Base-by-base conservation (phyloP, 129 eudicot genomes). In the Centrapalus pauciflorus region DNA sequence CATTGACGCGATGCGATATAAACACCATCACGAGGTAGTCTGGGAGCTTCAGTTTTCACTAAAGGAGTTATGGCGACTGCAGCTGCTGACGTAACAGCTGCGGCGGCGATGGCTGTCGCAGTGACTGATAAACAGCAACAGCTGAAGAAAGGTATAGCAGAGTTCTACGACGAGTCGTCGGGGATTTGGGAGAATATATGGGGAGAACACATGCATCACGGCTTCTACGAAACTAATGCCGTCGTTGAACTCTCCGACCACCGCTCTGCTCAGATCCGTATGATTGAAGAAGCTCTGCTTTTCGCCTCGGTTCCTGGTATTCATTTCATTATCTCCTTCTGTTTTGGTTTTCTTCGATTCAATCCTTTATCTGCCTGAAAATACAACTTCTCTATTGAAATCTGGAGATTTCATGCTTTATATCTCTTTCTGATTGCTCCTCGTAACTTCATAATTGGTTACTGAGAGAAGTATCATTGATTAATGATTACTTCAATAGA, bases 191-290 rank as follows among this genome's bases (percentile, higher is more conserved):
- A 91, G 82, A 75, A 85, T 41, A 83, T 91, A n/a, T 91, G 98
- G 98, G 98, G 98, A 29, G 96, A 91, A 67, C 98, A 88, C 71
- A 91, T 91, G 98, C 98, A 91, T 65, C 96, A 91, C 55, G 96
- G 96, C 0, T 91, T 34, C 62, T 91, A 88, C 60, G 83, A 85
- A 11, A 79, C 76, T 1, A 57, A 61, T 14, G 57, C 67, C 37
- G 72, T 61, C 20, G 90, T 82, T 1, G 73, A 88, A 5, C 68
- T 91, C 41, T 72, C 86, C 50, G 86, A 88, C 29, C 96, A 91
- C 27, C 88, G 86, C 5, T 13, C 80, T 43, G 98, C 98, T 76
- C 98, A 91, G 90, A 83, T 91, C 82, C 95, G 90, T 10, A 88
- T 91, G 98, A 73, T 88, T 23, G 95, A 91, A 63, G 85, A 85